Evolutionary conservation across 192 early-diverging fungal genomes (phyloP), one percentile per base, ranked within the genome.

Genomic region (Entrophospora sp.): DNA sequence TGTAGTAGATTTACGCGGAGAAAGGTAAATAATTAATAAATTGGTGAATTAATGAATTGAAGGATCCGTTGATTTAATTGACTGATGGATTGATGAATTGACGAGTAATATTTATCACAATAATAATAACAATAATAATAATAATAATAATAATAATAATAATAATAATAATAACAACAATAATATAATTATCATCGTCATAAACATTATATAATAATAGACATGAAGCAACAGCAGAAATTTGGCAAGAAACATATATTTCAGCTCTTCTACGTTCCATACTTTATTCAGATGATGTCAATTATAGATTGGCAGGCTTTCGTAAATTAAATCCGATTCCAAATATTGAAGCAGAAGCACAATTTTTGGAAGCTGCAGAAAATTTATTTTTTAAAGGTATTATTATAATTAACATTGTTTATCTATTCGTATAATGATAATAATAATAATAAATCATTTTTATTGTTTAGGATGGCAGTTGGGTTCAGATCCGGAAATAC

Each of bases 161-260:
- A 58, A 18, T 58, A 16, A 24, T 18, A n/a, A n/a, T n/a, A n/a
- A n/a, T n/a, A n/a, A n/a, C n/a, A n/a, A n/a, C n/a, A n/a, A n/a
- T n/a, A n/a, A n/a, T n/a, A n/a, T n/a, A n/a, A n/a, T n/a, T n/a
- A n/a, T n/a, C n/a, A n/a, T n/a, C n/a, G n/a, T n/a, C n/a, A n/a
- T n/a, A n/a, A n/a, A n/a, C n/a, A n/a, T n/a, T n/a, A n/a, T n/a
- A n/a, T n/a, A n/a, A n/a, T n/a, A n/a, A 3, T 67, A 85, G 89
- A 58, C 81, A 81, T 56, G 86, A 88, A 44, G 78, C 88, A 16
- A 89, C 85, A 7, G 71, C 86, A 2, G 83, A 83, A 7, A 83
- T 95, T 58, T 99, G 97, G 97, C 83, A 89, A 62, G 93, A 98
- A 72, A 89, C 90, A 2, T 87, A 87, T 49, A 80, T 97, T 24